phyloP scores from a whole-genome alignment of 2,329 filamentous ascomycete species.

The Penicillium sp. region DNA sequence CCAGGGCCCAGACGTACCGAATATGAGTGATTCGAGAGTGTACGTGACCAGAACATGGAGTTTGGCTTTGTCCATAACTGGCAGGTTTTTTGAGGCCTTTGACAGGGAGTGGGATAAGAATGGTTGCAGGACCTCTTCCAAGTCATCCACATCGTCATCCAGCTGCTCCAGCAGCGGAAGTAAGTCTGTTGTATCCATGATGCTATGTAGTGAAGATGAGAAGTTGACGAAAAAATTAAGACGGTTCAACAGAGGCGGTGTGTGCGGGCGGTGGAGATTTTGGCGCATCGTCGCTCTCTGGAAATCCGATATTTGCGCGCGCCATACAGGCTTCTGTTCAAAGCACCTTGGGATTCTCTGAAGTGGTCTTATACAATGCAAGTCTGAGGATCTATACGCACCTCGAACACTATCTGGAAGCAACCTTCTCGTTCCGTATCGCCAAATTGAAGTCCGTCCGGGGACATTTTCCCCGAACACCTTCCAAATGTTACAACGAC shows the following conservation, averaged over 20 bases:
- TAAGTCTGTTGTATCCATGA: slow-evolving; percentile 56
- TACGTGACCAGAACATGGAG: slow-evolving; percentile 85
- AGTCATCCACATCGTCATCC: slow-evolving; percentile 69
- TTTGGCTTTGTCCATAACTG: slow-evolving; percentile 91
- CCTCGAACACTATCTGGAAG: neutral
- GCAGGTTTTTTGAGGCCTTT: slow-evolving; percentile 68
- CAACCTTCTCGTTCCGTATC: neutral
- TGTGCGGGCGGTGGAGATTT: slow-evolving; percentile 14
- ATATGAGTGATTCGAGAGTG: slow-evolving; percentile 82
- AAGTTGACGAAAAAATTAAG: slow-evolving; percentile 21
- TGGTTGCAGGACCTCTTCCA: slow-evolving; percentile 70
- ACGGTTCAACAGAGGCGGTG: slow-evolving; percentile 18
- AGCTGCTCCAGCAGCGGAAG: slow-evolving; percentile 66
- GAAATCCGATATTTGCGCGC: slow-evolving; percentile 4
- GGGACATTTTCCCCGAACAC: slow-evolving; percentile 14
- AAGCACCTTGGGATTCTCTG: neutral
- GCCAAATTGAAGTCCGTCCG: slow-evolving; percentile 3
- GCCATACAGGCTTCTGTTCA: neutral
- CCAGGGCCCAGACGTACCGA: slow-evolving; percentile 53
- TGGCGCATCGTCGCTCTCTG: slow-evolving; percentile 4
- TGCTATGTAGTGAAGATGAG: slow-evolving; percentile 11
- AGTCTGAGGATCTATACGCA: neutral
- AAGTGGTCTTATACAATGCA: neutral
- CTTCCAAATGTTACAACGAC: slow-evolving; percentile 36
- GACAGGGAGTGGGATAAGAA: slow-evolving; percentile 61